Percentiles rank a stretch among this genome's conserved stretches.
phyloP scores from a whole-genome alignment of 2,329 filamentous ascomycete species.

The Pseudogymnoascus sp. region DNA sequence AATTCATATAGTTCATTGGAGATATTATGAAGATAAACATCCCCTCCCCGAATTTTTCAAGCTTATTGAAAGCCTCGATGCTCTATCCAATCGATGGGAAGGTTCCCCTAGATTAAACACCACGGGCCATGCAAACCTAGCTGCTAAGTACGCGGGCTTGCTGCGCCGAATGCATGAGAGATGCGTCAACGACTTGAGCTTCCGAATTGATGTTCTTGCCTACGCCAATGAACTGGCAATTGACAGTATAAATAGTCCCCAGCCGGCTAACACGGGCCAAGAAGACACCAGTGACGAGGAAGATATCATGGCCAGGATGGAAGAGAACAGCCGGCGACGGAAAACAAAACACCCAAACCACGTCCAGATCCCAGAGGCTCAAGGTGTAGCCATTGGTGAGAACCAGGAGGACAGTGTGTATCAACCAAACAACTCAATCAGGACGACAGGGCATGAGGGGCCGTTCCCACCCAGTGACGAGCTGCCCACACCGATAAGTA shows the following conservation, averaged over 20 bases:
- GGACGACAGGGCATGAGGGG: background rate
- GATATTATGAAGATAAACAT: constrained; percentile 16
- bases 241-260: background rate
- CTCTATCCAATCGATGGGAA: constrained; percentile 20
- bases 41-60: constrained; percentile 21
- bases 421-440: background rate
- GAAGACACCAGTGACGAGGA: constrained; percentile 1
- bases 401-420: background rate
- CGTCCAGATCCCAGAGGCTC: background rate
- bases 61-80: constrained; percentile 19
- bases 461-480: background rate
- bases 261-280: background rate
- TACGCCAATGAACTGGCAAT: constrained; percentile 11
- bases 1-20: constrained; percentile 18
- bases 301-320: background rate
- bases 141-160: constrained; percentile 16
- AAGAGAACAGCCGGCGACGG: background rate
- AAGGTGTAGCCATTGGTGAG: background rate
- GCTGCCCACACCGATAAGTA: background rate
- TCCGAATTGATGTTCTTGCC: constrained; percentile 13
- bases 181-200: constrained; percentile 10
- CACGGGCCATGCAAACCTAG: constrained; percentile 12
- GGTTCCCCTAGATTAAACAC: constrained; percentile 9
- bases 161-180: constrained; percentile 13
- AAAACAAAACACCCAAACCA: background rate